Base-by-base conservation (phyloP, 2,329 filamentous ascomycete species). In the Beauveria medogensis region DNA sequence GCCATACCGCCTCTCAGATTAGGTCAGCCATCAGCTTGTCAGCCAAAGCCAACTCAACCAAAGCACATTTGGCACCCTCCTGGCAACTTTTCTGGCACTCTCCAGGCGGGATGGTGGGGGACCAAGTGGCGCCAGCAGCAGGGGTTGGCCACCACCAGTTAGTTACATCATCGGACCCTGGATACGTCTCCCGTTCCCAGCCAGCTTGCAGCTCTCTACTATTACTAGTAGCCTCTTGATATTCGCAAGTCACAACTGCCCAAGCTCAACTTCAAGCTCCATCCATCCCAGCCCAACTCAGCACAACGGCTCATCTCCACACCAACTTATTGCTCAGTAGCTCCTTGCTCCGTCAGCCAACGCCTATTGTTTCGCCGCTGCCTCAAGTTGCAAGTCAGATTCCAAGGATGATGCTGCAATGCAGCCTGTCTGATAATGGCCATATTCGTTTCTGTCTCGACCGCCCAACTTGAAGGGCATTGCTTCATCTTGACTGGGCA, bases 101-200 rank as follows among this genome's bases (percentile, higher is more conserved):
- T 5, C 24, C 24, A 24, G 24, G 7, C 14, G 22, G 20, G 46
- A 24, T 20, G 34, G 46, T 24, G 55, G 28, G 20, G 28, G 28
- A 48, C 14, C 5, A 20, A 26, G 20, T 48, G 26, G 44, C 55
- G 55, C 44, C 30, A 40, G 55, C 44, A 40, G 34, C 34, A 57
- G 44, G 44, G 55, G 34, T 22, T 22, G 22, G 9, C 44, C 44
- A 50, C 34, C 30, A 30, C 22, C 30, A 41, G 10, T 50, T 37
- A 41, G 10, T 50, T 37, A 57, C 55, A 57, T 57, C 55, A 57
- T 57, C 55, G 44, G 55, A 57, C 55, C 55, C 55, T 57, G 22
- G 55, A 57, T 56, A 28, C 26, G 43, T 47, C n/a, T 40, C 41
- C 46, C 37, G 22, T 22, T 30, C 41, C 41, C 41, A 20, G 41